These are phyloP conservation scores for Claviceps purpurea DNA, from an alignment of 2,329 filamentous ascomycete species.

Conservation along the genomic window DNA sequence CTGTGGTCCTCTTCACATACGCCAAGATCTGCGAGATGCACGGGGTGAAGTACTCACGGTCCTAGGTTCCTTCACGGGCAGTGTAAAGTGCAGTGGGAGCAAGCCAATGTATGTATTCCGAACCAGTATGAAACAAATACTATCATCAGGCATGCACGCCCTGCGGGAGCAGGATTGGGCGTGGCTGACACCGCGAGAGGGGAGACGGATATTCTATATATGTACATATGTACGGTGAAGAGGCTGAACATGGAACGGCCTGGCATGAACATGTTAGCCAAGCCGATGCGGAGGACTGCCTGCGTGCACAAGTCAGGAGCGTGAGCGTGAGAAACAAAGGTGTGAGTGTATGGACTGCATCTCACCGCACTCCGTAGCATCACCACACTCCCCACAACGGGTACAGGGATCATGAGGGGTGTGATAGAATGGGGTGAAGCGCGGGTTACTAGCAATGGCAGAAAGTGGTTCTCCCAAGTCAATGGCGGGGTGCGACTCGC, in stretches of 20 bases:
- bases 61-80: neutral
- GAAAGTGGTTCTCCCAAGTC: neutral
- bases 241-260: neutral
- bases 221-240: neutral
- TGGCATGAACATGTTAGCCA: neutral
- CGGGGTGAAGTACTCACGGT: neutral
- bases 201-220: conserved; percentile 6
- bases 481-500: neutral
- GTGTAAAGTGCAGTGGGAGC: neutral
- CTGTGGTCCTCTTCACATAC: neutral
- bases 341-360: neutral
- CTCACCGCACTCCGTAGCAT: neutral
- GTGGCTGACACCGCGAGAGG: neutral
- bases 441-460: neutral
- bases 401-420: neutral
- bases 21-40: neutral
- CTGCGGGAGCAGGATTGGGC: conserved; percentile 1
- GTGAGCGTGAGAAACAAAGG: neutral
- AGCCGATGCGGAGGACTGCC: neutral
- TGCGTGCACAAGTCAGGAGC: neutral
- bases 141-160: conserved; percentile 4
- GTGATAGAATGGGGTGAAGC: neutral
- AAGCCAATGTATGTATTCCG: neutral
- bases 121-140: neutral
- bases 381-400: neutral